Base-by-base conservation (phyloP, 2,329 filamentous ascomycete genomes). In the Lecanosticta acicola region DNA sequence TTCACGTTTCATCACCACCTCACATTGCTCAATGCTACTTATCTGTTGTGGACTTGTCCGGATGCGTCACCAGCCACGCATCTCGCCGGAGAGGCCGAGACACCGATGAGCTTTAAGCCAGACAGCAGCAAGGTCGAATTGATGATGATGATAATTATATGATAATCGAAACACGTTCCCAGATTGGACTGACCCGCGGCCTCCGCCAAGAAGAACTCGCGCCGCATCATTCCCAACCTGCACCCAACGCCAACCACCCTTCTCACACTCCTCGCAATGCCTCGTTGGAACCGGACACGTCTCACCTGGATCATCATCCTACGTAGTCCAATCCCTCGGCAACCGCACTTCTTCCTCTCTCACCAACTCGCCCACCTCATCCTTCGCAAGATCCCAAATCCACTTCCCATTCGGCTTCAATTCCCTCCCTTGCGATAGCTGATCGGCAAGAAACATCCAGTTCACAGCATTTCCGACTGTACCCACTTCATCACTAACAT, bases 401-500 rank as follows among this genome's bases (percentile, higher is more conserved):
- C 84, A 89, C 43, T 68, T 71, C 50, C 76, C 79, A 38, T 81
- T 69, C 1, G 83, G 83, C 48, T 72, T 68, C 17, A 87, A 55
- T 43, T 68, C 65, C 56, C 78, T 71, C 1, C 77, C 77, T 55
- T 81, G 77, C 17, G 75, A 70, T 64, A 85, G 74, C 61, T 79
- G 80, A 55, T 80, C 77, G 0, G 83, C 84, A n/a, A 93, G 71
- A 63, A 87, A 91, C 62, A 87, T 77, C 85, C 85, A 93, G 17
- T 72, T 74, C 10, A 91, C 69, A 1, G 83, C 81, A 63, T 90
- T 90, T 0, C 87, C 87, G 1, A 89, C 84, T 0, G 87, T 93
- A 50, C 83, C 80, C 1, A 91, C 85, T 63, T 93, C 87, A 60
- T 93, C 87, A 49, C 82, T 87, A 11, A 93, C 84, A 49, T 84